These are phyloP conservation scores for Aureobasidium lini DNA, from an alignment of 2,329 filamentous ascomycete genomes.

Conservation along the genomic window DNA sequence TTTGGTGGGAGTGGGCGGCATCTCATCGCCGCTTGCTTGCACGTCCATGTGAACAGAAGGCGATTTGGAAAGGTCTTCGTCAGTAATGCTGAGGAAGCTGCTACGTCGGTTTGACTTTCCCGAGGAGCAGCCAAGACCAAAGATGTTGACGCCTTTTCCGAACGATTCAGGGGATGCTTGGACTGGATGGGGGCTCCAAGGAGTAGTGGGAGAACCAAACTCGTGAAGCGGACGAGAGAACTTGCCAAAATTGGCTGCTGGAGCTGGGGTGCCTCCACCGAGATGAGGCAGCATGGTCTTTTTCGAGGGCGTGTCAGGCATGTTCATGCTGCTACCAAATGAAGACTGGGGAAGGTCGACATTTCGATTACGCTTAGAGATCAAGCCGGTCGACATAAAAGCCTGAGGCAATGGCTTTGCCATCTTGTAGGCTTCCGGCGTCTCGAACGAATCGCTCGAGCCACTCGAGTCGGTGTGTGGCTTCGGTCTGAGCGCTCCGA, in stretches of 20 bases:
- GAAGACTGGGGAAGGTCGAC: slow-evolving; percentile 56
- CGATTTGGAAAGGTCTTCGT: slow-evolving; percentile 60
- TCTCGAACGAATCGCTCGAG: slow-evolving; percentile 55
- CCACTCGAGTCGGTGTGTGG: slow-evolving; percentile 34
- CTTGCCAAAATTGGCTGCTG: slow-evolving; percentile 48
- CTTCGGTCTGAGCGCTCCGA: slow-evolving; percentile 51
- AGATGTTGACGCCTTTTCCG: slow-evolving; percentile 54
- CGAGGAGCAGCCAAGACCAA: slow-evolving; percentile 39
- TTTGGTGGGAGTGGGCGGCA: slow-evolving; percentile 94
- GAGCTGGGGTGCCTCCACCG: slow-evolving; percentile 48
- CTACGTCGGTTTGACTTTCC: slow-evolving; percentile 48
- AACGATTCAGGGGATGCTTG: slow-evolving; percentile 62
- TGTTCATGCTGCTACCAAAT: slow-evolving; percentile 52
- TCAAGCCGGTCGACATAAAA: slow-evolving; percentile 88
- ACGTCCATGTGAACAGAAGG: slow-evolving; percentile 48
- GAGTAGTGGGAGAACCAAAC: slow-evolving; percentile 73
- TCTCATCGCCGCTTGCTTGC: slow-evolving; percentile 58
- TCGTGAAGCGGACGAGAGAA: slow-evolving; percentile 59
- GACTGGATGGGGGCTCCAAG: slow-evolving; percentile 59
- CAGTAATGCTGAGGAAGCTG: slow-evolving; percentile 76
- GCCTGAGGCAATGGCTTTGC: slow-evolving; percentile 72
- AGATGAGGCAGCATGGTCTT: slow-evolving; percentile 67
- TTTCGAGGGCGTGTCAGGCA: slow-evolving; percentile 96
- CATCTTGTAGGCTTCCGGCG: slow-evolving; percentile 67
- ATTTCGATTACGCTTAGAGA: slow-evolving; percentile 84